Conservation (phyloP, 306 rosid genomes). For the Vigna nakashimae region DNA sequence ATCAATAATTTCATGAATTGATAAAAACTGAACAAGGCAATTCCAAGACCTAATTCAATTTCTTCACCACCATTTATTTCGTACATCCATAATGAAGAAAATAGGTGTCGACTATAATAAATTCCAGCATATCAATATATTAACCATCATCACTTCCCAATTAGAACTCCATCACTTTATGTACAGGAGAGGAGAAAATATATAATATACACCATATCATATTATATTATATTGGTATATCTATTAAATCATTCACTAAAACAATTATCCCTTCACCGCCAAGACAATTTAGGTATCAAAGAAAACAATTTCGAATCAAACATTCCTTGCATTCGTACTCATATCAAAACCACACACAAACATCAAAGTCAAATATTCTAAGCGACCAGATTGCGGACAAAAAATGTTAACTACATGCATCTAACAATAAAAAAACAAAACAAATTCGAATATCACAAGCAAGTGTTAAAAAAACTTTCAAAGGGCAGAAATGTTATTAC, state of each 20-base stretch:
- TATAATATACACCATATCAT: no score
- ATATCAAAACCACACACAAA: neutral
- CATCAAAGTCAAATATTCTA: neutral
- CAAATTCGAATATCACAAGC: slow-evolving; percentile 14
- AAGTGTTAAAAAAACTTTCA: neutral
- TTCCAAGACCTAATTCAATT: neutral
- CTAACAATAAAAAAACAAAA: neutral
- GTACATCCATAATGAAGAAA: neutral
- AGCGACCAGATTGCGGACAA: neutral
- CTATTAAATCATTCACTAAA: neutral
- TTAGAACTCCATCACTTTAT: neutral
- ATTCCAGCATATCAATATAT: slow-evolving; percentile 2
- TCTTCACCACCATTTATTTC: neutral
- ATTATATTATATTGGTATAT: no score
- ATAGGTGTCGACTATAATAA: neutral
- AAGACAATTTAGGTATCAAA: neutral
- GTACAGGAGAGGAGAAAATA: neutral
- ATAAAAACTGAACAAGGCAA: neutral
- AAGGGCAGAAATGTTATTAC: slow-evolving; percentile 49
- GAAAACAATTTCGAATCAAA: neutral
- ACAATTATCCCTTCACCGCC: neutral
- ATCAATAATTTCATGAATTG: neutral
- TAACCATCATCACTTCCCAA: neutral
- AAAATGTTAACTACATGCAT: slow-evolving; percentile 20
- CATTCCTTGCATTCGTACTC: neutral